Base-by-base conservation (phyloP, 164 flowering plant genomes). In the Nelumbo lutea region DNA sequence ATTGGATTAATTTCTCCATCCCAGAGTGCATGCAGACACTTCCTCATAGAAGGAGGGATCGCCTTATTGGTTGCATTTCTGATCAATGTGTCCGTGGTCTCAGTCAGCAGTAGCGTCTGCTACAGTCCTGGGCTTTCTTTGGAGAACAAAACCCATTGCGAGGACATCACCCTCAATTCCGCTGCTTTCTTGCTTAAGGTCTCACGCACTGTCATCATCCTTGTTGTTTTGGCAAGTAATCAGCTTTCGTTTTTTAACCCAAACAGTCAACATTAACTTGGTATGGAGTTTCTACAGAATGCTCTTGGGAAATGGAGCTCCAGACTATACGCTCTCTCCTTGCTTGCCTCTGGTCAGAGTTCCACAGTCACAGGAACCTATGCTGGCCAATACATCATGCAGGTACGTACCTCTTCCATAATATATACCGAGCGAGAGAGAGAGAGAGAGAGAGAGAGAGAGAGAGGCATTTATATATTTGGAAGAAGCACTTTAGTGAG, bases 141-240 rank as follows among this genome's bases (percentile, higher is more conserved):
- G 10, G 55, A 66, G 2, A 42, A 61, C 57, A 1, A 13, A 13
- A 42, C 55, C 13, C 65, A 59, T 3, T 75, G 77, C 59, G 56
- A 42, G 2, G 52, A 61, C 15, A 43, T 75, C 14, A 66, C 59
- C 50, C 73, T 75, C 40, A 56, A 70, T 51, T 61, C 70, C 0
- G 77, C 77, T 43, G 61, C 77, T 55, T 70, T 75, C 42, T 68
- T 75, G 1, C 70, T 75, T 51, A 75, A 67, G 74, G 77, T 75
- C 43, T 64, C 15, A 53, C 53, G 14, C 11, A 4, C 11, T 53
- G 14, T 53, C 13, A 9, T 3, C 57, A 53, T 53, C 57, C 14
- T 53, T 11, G 3, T 53, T 27, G 27, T 27, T 27, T 27, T 27
- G 27, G 27, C 27, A 27, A 27, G 27, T 27, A 27, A 27, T 27